Evolutionary conservation across 2,329 filamentous ascomycete genomes (phyloP), one percentile per base, ranked within the genome.

Genomic region (Xylariales sp.): DNA sequence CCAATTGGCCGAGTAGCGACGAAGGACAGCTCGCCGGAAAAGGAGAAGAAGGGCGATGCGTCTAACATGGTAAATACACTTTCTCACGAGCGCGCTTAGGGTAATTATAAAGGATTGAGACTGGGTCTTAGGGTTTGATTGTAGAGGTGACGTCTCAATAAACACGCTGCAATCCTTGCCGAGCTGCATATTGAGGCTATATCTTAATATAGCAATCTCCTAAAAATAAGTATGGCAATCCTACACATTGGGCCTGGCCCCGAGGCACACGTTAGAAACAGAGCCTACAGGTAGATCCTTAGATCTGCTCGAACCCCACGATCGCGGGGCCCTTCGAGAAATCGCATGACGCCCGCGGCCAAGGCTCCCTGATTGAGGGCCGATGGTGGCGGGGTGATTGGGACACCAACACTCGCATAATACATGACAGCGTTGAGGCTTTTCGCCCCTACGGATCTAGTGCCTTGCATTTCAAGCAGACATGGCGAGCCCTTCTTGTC

Each of bases 131-230:
- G 23, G 1, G 57, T 61, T 54, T 28, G 45, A 68, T 69, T 46
- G 34, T 70, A 64, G 71, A 72, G 62, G 62, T 77, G 76, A 78
- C 74, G 77, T 78, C 69, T 66, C 75, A 74, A 75, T 77, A 77
- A 78, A 73, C 74, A 75, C 64, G 70, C 69, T 77, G 77, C 79
- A 78, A 73, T 68, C 73, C 72, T 72, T 71, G 54, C 72, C 73
- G 71, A 75, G 76, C 75, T 80, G 77, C 78, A 80, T 70, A 70
- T 75, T 75, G 76, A 79, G 78, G 75, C 78, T 79, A 72, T 69
- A 68, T 71, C 78, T 77, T 76, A 78, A 75, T 78, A 78, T 80
- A 81, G 78, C 71, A 81, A 75, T 68, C 58, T 65, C 70, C 77
- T 41, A 76, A 78, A 78, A 79, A 79, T 78, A 77, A 74, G 69